Evolutionary conservation across 2,329 filamentous ascomycete species (phyloP).

Genomic region (Mariannaea sp.): DNA sequence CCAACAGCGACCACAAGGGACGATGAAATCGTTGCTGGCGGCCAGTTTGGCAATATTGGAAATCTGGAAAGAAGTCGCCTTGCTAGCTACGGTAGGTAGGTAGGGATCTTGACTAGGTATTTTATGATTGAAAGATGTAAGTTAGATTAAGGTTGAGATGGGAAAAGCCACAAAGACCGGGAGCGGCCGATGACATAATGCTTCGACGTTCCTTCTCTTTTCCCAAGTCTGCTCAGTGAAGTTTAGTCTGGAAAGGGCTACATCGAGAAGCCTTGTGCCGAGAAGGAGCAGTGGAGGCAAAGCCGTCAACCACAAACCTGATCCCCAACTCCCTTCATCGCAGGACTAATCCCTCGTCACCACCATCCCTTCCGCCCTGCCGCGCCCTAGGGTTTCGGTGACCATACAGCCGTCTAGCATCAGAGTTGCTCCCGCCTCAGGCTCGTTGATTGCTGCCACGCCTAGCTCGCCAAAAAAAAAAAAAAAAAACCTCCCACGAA

Average conservation of each 20-base stretch:
- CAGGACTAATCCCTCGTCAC: neutral
- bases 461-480: neutral
- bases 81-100: neutral
- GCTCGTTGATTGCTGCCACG: neutral
- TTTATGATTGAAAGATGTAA: no score
- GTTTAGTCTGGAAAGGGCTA: neutral
- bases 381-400: conserved; percentile 2
- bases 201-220: neutral
- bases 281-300: conserved; percentile 6
- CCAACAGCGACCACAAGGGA: no score
- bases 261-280: neutral
- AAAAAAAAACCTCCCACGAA: conserved; percentile 2
- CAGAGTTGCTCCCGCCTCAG: neutral
- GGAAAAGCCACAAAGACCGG: no score
- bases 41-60: no score
- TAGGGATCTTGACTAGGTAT: neutral
- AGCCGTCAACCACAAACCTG: conserved; percentile 1
- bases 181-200: no score
- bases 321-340: conserved; percentile 5
- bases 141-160: no score
- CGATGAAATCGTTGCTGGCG: no score
- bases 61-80: neutral
- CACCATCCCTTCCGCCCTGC: neutral
- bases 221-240: neutral
- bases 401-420: neutral